phyloP scores from a whole-genome alignment of 495 filamentous ascomycete genomes.

The Aspergillus kassunensis region DNA sequence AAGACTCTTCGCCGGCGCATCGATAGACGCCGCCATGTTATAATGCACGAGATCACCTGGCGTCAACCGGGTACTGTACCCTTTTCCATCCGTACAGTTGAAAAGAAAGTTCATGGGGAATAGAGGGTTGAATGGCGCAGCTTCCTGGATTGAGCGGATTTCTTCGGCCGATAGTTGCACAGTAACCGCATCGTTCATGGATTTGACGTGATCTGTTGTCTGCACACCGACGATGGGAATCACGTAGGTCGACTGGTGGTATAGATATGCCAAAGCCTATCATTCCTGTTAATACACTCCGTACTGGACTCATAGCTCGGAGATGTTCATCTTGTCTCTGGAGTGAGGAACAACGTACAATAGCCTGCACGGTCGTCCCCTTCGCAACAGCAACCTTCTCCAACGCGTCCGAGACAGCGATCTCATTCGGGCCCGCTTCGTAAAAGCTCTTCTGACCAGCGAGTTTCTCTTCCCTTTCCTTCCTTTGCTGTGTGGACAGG shows the following conservation, averaged over 20 bases:
- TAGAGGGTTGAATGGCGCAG: not conserved
- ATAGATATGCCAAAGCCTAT: not conserved
- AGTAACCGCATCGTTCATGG: not conserved
- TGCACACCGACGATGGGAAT: slow-evolving; percentile 3
- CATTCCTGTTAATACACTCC: not conserved
- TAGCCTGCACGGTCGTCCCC: not conserved
- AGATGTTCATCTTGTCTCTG: no score
- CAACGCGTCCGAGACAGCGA: not conserved
- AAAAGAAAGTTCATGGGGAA: slow-evolving; percentile 1
- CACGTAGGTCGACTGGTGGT: slow-evolving; percentile 1
- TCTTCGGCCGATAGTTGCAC: not conserved
- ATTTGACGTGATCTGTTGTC: not conserved
- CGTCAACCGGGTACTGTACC: not conserved
- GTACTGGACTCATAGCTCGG: no score
- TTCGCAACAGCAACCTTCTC: slow-evolving; percentile 1
- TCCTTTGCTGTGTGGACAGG: not conserved
- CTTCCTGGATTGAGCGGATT: not conserved
- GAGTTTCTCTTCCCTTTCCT: not conserved
- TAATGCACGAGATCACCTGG: not conserved
- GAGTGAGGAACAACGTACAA: not conserved
- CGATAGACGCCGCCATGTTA: not conserved
- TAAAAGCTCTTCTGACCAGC: slow-evolving; percentile 2
- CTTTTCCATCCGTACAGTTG: not conserved
- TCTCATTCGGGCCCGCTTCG: not conserved
- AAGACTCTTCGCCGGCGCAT: not conserved